Percentiles rank a stretch among this genome's conserved stretches.
phyloP scores from a whole-genome alignment of 306 rosid species.

The Corylus avellana region DNA sequence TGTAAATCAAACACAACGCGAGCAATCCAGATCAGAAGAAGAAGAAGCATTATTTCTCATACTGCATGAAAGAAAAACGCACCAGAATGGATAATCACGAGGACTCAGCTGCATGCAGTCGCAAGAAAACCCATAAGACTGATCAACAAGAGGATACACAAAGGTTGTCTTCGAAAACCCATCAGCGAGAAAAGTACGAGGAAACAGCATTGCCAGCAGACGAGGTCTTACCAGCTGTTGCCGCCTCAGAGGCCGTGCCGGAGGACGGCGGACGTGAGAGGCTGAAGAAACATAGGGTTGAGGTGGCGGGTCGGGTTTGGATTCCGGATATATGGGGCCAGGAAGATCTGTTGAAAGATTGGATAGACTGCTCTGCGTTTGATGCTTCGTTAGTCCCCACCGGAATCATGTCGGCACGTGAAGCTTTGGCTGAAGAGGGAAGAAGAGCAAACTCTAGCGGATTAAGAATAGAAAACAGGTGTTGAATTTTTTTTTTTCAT shows the following conservation, averaged over 20 bases:
- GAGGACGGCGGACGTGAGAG: conserved; percentile 70
- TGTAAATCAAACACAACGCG: background rate
- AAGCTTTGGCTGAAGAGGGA: conserved; percentile 65
- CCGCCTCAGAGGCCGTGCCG: background rate
- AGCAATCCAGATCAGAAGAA: background rate
- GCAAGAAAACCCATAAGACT: conserved; percentile 8
- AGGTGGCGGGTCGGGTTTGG: conserved; percentile 78
- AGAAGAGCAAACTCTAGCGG: conserved; percentile 44
- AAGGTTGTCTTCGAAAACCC: conserved; percentile 25
- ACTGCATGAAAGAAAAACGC: conserved; percentile 28
- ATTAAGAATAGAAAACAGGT: conserved; percentile 61
- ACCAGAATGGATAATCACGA: conserved; percentile 32
- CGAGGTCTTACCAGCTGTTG: background rate
- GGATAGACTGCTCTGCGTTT: conserved; percentile 77
- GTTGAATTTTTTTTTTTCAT: conserved; percentile 28
- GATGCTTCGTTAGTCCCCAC: conserved; percentile 66
- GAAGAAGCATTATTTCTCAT: background rate
- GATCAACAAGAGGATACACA: background rate
- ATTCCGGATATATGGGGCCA: conserved; percentile 96
- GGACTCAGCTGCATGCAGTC: conserved; percentile 23
- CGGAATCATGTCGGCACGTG: conserved; percentile 63
- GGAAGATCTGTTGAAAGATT: conserved; percentile 78
- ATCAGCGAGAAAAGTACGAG: conserved; percentile 17
- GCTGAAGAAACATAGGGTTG: conserved; percentile 69
- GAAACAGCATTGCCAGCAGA: conserved; percentile 16